These are phyloP conservation scores for Fusarium luffae DNA, from an alignment of 2,329 filamentous ascomycete species.

Conservation along the genomic window DNA sequence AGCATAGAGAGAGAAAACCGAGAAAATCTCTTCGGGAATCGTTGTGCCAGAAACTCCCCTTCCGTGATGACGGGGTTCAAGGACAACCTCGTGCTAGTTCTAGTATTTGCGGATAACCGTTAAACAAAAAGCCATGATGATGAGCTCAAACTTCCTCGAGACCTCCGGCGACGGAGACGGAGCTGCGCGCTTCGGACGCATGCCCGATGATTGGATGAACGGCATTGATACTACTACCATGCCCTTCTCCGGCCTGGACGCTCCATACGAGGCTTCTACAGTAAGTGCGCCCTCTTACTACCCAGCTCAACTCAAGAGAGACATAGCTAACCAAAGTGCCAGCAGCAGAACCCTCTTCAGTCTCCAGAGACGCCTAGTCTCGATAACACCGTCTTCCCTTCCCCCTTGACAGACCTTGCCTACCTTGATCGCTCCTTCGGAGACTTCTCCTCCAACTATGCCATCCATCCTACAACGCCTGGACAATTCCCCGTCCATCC, in stretches of 20 bases:
- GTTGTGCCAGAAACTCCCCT: constrained; percentile 11
- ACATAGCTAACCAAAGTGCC: neutral
- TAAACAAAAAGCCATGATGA: constrained; percentile 41
- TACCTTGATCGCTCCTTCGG: constrained; percentile 42
- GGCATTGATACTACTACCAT: constrained; percentile 35
- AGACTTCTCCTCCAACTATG: constrained; percentile 38
- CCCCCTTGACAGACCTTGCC: constrained; percentile 39
- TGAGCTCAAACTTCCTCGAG: constrained; percentile 43
- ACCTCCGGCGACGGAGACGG: constrained; percentile 29
- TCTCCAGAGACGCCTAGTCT: constrained; percentile 42
- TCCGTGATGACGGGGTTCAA: constrained; percentile 45
- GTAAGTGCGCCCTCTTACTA: constrained; percentile 16
- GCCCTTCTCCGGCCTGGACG: constrained; percentile 37
- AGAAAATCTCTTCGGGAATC: constrained; percentile 10
- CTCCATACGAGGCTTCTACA: constrained; percentile 37
- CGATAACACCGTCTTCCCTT: constrained; percentile 43
- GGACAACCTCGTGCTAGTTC: constrained; percentile 38
- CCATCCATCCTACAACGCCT: constrained; percentile 28
- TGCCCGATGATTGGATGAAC: constrained; percentile 38
- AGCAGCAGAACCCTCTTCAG: constrained; percentile 35
- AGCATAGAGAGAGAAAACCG: constrained; percentile 18
- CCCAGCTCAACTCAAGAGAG: neutral
- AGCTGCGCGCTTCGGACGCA: constrained; percentile 19
- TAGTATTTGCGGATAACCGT: constrained; percentile 42
- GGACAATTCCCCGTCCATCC: constrained; percentile 35